Conservation (phyloP, 73 alveolate genomes). For the Stentor coeruleus region DNA sequence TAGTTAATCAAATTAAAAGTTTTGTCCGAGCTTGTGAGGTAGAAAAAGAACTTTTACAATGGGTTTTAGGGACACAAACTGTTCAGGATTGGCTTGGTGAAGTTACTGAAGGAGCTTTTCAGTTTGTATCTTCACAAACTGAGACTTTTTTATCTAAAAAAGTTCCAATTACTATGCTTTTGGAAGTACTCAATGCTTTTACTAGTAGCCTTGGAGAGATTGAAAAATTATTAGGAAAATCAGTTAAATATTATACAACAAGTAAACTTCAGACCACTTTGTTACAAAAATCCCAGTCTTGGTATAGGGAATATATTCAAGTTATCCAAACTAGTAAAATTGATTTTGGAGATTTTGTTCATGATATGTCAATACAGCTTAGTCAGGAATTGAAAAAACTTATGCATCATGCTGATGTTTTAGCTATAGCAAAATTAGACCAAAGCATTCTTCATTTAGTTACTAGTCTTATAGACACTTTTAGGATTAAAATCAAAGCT, state of each 20-base stretch:
- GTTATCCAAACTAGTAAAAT: neutral
- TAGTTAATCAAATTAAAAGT: too few relatives aligned
- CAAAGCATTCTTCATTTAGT: neutral
- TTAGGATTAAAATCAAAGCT: neutral
- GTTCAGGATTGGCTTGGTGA: neutral
- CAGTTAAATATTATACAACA: neutral
- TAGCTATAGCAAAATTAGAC: constrained; percentile 13
- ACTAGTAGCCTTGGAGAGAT: neutral
- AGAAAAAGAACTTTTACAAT: neutral
- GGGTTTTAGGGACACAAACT: neutral
- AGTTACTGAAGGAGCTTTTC: neutral
- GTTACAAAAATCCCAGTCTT: neutral
- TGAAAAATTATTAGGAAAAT: neutral
- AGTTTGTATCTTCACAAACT: neutral
- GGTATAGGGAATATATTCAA: constrained; percentile 23
- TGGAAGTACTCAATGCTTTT: neutral
- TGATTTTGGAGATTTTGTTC: neutral
- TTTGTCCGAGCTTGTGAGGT: neutral
- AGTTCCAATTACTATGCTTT: neutral
- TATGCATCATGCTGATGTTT: neutral
- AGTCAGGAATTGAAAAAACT: constrained; percentile 4
- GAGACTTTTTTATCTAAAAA: neutral
- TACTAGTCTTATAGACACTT: neutral
- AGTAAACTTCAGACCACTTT: neutral
- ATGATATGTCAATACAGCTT: neutral